Percentiles rank a stretch among this genome's conserved stretches.
Evolutionary conservation across 1,139 yeast genomes (phyloP).

Genomic region (Hansenula lynferdii): DNA sequence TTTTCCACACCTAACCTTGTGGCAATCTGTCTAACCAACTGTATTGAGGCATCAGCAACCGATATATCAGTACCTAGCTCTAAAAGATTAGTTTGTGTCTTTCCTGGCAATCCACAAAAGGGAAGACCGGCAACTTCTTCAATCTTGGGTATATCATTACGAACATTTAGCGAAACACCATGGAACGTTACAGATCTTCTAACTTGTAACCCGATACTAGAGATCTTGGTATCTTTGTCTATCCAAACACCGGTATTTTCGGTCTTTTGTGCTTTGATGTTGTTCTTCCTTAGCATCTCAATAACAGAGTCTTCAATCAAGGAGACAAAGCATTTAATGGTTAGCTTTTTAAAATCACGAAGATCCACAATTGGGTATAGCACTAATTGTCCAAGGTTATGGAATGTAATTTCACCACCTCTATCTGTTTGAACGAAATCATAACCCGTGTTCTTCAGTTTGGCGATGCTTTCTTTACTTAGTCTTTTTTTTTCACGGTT

Average conservation of each 20-base stretch:
- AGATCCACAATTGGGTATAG: constrained; percentile 80
- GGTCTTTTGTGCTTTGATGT: constrained; percentile 33
- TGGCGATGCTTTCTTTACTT: constrained; percentile 29
- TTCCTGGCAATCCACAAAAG: constrained; percentile 82
- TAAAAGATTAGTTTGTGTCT: constrained; percentile 46
- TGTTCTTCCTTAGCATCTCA: constrained; percentile 37
- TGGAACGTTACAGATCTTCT: constrained; percentile 83
- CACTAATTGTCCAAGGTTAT: constrained; percentile 93
- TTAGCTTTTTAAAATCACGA: constrained; percentile 49
- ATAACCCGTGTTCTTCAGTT: constrained; percentile 31
- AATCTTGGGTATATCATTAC: constrained; percentile 67
- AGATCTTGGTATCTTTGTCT: constrained; percentile 57
- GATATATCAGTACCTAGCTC: constrained; percentile 21
- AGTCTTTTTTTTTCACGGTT: constrained; percentile 60
- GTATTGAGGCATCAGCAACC: constrained; percentile 17
- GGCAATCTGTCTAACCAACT: constrained; percentile 48
- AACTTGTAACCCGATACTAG: constrained; percentile 87
- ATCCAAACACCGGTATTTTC: constrained; percentile 90
- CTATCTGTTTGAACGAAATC: constrained; percentile 72
- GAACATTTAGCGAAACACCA: constrained; percentile 80
- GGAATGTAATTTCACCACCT: constrained; percentile 98
- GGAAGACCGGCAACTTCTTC: constrained; percentile 54
- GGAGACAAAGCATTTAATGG: constrained; percentile 74
- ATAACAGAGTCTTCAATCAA: constrained; percentile 64
- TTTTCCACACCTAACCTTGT: constrained; percentile 38